These are phyloP conservation scores for Gomphus bonarii DNA, from an alignment of 1,284 basidiomycete genomes.

Conservation along the genomic window DNA sequence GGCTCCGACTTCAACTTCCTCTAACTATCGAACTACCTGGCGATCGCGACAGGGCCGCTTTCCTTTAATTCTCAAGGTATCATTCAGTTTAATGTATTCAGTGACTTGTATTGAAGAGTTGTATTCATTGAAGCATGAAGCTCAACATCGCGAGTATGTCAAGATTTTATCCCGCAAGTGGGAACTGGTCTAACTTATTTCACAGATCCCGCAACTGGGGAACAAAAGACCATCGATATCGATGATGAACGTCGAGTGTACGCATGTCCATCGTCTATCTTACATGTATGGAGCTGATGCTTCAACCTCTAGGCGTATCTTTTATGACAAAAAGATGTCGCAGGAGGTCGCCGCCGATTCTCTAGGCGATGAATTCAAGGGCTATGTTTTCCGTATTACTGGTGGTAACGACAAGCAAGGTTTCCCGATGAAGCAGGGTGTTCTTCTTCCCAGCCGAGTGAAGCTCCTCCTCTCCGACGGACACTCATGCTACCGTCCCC, in stretches of 20 bases:
- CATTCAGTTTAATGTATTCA: not conserved
- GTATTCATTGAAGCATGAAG: slow-evolving; percentile 61
- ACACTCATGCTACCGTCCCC: slow-evolving; percentile 95
- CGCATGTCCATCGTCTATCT: slow-evolving; percentile 22
- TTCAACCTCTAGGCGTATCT: slow-evolving; percentile 58
- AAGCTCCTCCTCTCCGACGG: slow-evolving; percentile 90
- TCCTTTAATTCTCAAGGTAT: slow-evolving; percentile 4
- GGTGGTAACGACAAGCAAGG: slow-evolving; percentile 96
- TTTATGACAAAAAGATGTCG: slow-evolving; percentile 94
- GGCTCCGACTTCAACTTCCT: slow-evolving; percentile 3
- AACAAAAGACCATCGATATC: slow-evolving; percentile 93
- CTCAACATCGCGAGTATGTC: slow-evolving; percentile 90
- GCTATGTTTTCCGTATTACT: slow-evolving; percentile 94
- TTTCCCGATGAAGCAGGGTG: slow-evolving; percentile 99
- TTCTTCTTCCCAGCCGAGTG: slow-evolving; percentile 91
- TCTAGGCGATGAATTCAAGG: slow-evolving; percentile 94
- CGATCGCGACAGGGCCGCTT: not conserved
- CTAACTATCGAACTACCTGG: not conserved
- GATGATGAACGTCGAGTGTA: slow-evolving; percentile 89
- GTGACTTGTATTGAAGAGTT: not conserved
- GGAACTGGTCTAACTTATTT: slow-evolving; percentile 10
- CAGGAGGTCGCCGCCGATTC: slow-evolving; percentile 91
- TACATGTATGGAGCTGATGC: slow-evolving; percentile 8
- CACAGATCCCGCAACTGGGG: slow-evolving; percentile 86
- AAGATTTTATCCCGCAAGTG: not conserved